Base-by-base conservation (phyloP, 768 basidiomycete genomes). In the Rhodosporidiobolus odoratus region DNA sequence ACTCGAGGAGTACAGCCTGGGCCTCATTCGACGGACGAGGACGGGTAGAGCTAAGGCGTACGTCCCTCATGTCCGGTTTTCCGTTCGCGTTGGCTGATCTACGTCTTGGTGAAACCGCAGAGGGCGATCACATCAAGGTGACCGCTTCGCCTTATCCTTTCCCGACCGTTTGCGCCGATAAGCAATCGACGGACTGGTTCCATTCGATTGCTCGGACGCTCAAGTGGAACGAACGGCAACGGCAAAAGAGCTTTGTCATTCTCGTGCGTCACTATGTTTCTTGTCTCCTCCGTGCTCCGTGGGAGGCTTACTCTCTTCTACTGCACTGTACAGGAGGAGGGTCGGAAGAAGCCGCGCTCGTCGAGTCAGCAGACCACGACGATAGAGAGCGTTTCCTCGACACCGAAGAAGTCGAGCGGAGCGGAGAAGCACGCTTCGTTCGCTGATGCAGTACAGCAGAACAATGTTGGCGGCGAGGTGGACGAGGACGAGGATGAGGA, bases 111-210 rank as follows among this genome's bases (percentile, higher is more conserved):
- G 62, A 64, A 50, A 9, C 40, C 72, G 45, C 82, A 97, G 94
- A 98, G 88, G 96, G 96, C 50, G 96, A 99, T 77, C 95, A 98
- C 78, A 97, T 99, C 82, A 98, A 95, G 81, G 88, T 99, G 66
- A 93, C 90, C 1, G 95, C 96, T 0, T 96, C 93, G 2, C 91
- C 89, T 78, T 99, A 91, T 79, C 96, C 96, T 8, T 98, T 98
- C 84, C 96, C 96, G 12, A 98, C 96, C 5, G 93, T 99, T 10
- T 98, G 95, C 77, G 92, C 92, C 12, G 91, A 96, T 78, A 96
- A 94, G 72, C 94, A 96, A 78, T 96, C 93, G 27, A 91, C 91
- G 4, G 96, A 99, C 78, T 99, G 96, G 96, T 98, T 99, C 86
- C 88, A 92, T 71, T 86, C 95, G 7, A 98, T 99, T 72, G 91